Evolutionary conservation across 768 basidiomycete genomes (phyloP).

Genomic region (Asterophora parasitica): DNA sequence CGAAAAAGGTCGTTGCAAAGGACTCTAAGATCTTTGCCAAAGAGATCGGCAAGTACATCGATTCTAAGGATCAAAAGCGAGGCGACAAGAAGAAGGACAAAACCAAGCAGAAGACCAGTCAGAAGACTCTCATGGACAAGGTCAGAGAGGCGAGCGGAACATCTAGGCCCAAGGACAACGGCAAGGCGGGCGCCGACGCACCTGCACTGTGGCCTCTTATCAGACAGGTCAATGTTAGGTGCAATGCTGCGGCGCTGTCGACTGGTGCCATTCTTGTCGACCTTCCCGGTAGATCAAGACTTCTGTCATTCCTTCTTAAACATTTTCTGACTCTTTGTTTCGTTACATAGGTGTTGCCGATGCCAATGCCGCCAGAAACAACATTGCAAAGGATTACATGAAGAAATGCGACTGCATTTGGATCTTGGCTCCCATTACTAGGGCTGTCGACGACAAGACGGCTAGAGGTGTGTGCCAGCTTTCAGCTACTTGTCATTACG

Average conservation of each 20-base stretch:
- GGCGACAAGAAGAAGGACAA: constrained; percentile 35
- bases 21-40: constrained; percentile 49
- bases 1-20: constrained; percentile 44
- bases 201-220: constrained; percentile 62
- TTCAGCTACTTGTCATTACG: neutral
- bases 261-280: constrained; percentile 64
- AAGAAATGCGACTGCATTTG: constrained; percentile 61
- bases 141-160: constrained; percentile 20
- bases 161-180: constrained; percentile 19
- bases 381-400: constrained; percentile 63
- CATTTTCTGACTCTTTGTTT: neutral
- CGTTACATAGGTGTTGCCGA: constrained; percentile 45
- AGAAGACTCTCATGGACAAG: constrained; percentile 31
- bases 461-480: constrained; percentile 53
- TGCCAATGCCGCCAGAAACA: constrained; percentile 59
- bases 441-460: constrained; percentile 63
- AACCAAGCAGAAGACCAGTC: constrained; percentile 27
- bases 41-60: constrained; percentile 60
- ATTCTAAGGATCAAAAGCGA: constrained; percentile 57
- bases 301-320: neutral
- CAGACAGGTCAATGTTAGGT: constrained; percentile 56
- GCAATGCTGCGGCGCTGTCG: constrained; percentile 44
- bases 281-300: constrained; percentile 42
- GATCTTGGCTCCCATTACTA: constrained; percentile 61
- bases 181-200: constrained; percentile 22